A percentile compares a stretch with the other conserved stretches of the same genome.
phyloP scores from a whole-genome alignment of 371 early-diverging fungal species.

The Massospora cicadina region DNA sequence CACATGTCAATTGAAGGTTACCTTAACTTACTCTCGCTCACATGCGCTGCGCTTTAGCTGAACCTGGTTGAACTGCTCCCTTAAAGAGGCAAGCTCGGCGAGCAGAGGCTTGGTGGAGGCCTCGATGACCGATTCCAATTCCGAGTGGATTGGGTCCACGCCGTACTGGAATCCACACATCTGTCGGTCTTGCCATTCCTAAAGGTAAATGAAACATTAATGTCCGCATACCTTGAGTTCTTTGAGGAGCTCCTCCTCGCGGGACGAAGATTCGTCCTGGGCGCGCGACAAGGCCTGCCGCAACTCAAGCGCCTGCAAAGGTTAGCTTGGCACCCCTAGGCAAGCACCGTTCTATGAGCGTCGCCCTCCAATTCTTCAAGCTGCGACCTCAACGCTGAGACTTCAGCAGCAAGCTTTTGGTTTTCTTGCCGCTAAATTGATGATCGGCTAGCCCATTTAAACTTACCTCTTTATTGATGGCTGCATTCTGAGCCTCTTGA shows the following conservation, averaged over 20 bases:
- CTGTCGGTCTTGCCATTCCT: not conserved
- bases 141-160: not conserved
- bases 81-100: not conserved
- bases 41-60: not conserved
- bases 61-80: not conserved
- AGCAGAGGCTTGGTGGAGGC: not conserved
- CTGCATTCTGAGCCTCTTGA: not conserved
- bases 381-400: not conserved
- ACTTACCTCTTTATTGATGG: not conserved
- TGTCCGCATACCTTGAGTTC: slow-evolving; percentile 27
- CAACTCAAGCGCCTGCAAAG: slow-evolving; percentile 27
- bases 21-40: not conserved
- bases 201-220: too few relatives aligned
- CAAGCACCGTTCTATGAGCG: slow-evolving; percentile 25
- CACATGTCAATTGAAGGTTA: not conserved
- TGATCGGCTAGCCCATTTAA: not conserved
- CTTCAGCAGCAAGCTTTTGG: not conserved
- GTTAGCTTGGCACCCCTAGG: not conserved
- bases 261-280: slow-evolving; percentile 32
- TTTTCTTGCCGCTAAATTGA: not conserved
- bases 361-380: slow-evolving; percentile 18
- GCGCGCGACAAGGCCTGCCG: slow-evolving; percentile 25
- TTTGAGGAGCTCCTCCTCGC: slow-evolving; percentile 32
- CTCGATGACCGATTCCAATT: not conserved
- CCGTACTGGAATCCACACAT: not conserved